Evolutionary conservation across 768 basidiomycete species (phyloP).

Genomic region (Daedaleopsis nitida): DNA sequence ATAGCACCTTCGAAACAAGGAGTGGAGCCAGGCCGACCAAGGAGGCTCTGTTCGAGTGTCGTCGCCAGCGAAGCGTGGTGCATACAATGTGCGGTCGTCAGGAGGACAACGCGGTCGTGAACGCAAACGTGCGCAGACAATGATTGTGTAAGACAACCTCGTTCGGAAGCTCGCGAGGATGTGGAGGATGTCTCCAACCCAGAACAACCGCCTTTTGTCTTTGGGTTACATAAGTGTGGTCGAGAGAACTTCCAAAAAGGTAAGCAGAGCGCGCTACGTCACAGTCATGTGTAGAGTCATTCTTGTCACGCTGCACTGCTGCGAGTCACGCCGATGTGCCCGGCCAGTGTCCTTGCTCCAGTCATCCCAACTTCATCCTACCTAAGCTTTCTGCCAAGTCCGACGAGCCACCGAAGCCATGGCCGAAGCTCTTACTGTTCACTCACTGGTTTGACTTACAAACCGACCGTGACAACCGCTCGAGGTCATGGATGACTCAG

Average conservation of each 20-base stretch:
- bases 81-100: background rate
- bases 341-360: no score
- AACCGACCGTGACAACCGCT: no score
- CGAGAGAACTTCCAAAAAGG: background rate
- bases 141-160: background rate
- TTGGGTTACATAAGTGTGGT: background rate
- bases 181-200: background rate
- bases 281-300: background rate
- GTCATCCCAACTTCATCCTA: no score
- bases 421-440: no score
- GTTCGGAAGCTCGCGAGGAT: background rate
- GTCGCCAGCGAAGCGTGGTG: background rate
- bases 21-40: conserved; percentile 1
- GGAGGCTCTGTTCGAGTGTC: background rate
- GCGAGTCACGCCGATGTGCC: no score
- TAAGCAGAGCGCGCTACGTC: background rate
- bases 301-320: background rate
- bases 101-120: background rate
- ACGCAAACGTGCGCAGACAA: background rate
- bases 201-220: background rate
- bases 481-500: no score
- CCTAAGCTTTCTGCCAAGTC: no score
- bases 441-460: no score
- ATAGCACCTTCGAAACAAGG: background rate
- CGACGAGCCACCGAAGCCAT: no score